A percentile compares a stretch with the other conserved stretches of the same genome.
Evolutionary conservation across 768 basidiomycete species (phyloP).

Genomic region (Lentinula guzmanii): DNA sequence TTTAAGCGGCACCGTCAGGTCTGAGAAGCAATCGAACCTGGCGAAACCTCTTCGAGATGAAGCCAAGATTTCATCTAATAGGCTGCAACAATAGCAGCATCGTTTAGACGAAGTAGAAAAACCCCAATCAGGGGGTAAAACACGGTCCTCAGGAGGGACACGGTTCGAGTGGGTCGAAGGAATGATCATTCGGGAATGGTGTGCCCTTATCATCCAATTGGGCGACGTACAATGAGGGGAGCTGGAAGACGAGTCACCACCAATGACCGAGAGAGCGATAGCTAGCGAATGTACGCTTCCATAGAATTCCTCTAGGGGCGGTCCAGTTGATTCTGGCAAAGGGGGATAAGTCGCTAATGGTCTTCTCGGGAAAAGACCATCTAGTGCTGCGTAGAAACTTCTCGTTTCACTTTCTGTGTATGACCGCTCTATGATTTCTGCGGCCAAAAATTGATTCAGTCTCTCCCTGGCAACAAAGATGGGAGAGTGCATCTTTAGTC

Average conservation of each 20-base stretch:
- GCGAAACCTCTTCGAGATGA: background rate
- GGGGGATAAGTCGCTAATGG: background rate
- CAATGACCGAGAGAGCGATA: background rate
- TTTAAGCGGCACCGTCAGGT: background rate
- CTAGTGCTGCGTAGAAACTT: background rate
- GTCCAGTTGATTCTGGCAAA: background rate
- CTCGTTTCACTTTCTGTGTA: background rate
- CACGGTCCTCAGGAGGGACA: background rate
- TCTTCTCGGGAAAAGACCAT: background rate
- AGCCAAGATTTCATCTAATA: background rate
- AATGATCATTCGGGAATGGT: background rate
- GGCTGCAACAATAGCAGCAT: constrained; percentile 4
- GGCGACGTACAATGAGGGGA: background rate
- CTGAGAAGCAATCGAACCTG: background rate
- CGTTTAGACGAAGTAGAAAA: background rate
- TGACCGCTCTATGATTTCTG: background rate
- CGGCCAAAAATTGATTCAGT: background rate
- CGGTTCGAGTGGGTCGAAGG: background rate
- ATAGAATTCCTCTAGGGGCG: background rate
- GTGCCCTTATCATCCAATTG: background rate
- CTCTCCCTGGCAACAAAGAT: background rate
- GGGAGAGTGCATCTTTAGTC: constrained; percentile 1
- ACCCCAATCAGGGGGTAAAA: background rate
- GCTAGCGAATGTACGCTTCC: background rate
- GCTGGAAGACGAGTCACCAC: background rate